Base-by-base conservation (phyloP, 306 rosid species). In the Luffa acutangula region DNA sequence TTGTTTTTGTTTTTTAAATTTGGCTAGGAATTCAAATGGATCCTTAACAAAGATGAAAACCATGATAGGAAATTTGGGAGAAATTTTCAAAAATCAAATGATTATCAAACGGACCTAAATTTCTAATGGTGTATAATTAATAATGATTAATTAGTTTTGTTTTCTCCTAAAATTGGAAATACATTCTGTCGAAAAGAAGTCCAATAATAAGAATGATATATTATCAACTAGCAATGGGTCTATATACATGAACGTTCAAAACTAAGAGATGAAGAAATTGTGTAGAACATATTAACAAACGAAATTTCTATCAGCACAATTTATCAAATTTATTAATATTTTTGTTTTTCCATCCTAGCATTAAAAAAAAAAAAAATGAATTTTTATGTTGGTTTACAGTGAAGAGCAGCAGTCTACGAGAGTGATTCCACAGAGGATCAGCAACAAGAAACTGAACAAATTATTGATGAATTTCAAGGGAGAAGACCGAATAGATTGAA, bases 371-470 rank as follows among this genome's bases (percentile, higher is more conserved):
- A n/a, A 11, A 69, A 14, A 14, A 10, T 18, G 3, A n/a, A 71
- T 10, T 37, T 71, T 9, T 49, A 7, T 7, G 25, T 14, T 48
- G 15, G 1, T 85, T 5, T 80, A 74, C 95, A 92, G 98, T 20
- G 33, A 3, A 10, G 94, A 87, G 43, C 93, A 88, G 48, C 56
- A 81, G 34, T 94, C 80, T 4, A 75, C 76, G 77, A 84, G 75
- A 72, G 85, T 85, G 74, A 84, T 89, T 41, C 93, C 80, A 51
- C 91, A 90, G 77, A 90, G 87, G 83, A 89, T 94, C 46, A 90
- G 92, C 89, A 92, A 90, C 90, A 90, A 92, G 87, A 94, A 94
- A 85, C 67, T 94, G 88, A 90, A 87, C 88, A 86, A 94, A 84
- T 66, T 92, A 78, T 90, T 90, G 92, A 92, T 90, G 84, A 86